Conservation (phyloP, 2,329 filamentous ascomycete species). For the Trichothecium roseum region DNA sequence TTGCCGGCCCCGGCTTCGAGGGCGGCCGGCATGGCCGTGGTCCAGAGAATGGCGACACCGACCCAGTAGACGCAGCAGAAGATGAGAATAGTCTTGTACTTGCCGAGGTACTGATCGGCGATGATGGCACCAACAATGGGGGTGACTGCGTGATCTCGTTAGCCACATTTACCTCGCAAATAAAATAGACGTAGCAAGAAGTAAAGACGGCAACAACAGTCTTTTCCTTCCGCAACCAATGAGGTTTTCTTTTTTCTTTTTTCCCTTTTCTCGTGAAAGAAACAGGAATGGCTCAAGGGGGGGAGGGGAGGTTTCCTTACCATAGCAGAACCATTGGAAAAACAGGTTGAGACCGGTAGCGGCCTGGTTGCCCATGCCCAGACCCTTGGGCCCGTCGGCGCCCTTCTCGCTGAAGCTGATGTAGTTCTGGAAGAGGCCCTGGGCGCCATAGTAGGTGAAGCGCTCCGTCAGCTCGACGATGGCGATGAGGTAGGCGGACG, state of each 20-base stretch:
- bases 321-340: constrained; percentile 40
- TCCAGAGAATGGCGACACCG: constrained; percentile 43
- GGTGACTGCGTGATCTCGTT: constrained; percentile 19
- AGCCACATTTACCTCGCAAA: no score
- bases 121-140: constrained; percentile 40
- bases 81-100: constrained; percentile 50
- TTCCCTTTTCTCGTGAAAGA: no score
- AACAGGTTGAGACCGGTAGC: constrained; percentile 44
- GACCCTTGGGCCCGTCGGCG: constrained; percentile 32
- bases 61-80: constrained; percentile 48
- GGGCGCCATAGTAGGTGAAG: constrained; percentile 19
- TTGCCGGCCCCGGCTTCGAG: constrained; percentile 29
- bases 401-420: constrained; percentile 22
- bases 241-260: no score
- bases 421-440: constrained; percentile 20
- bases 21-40: constrained; percentile 32
- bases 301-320: constrained; percentile 2
- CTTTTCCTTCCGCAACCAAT: no score
- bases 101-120: constrained; percentile 47
- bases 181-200: no score
- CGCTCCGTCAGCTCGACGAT: constrained; percentile 15
- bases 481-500: constrained; percentile 41
- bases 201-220: no score
- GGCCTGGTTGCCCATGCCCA: constrained; percentile 43
- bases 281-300: no score